A percentile compares a stretch with the other conserved stretches of the same genome.
Evolutionary conservation across 2,329 filamentous ascomycete genomes (phyloP).

Genomic region (Penicillium griseofulvum): DNA sequence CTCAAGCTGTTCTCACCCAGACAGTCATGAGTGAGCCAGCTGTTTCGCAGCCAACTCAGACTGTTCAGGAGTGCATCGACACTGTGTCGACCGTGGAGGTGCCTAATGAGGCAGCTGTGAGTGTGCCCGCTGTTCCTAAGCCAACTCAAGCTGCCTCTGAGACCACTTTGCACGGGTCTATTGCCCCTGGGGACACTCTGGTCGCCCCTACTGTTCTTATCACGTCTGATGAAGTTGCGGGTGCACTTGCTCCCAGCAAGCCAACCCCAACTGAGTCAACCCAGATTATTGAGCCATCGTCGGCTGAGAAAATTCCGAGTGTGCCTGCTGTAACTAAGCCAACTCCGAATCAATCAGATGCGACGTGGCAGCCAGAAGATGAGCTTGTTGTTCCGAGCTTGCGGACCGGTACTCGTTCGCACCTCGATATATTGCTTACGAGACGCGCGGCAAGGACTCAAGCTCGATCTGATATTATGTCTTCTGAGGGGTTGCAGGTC

Average conservation of each 20-base stretch:
- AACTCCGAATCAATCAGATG: background rate
- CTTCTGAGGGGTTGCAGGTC: background rate
- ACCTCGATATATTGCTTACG: background rate
- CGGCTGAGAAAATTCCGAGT: background rate
- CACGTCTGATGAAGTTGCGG: background rate
- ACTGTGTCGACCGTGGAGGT: background rate
- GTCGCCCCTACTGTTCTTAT: too few relatives aligned
- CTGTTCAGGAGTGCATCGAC: background rate
- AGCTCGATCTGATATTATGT: background rate
- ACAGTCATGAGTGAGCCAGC: background rate
- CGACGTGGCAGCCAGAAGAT: background rate
- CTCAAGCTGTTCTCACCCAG: background rate
- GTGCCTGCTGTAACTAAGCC: background rate
- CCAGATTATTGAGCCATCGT: background rate
- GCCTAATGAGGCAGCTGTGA: background rate
- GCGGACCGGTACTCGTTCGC: background rate
- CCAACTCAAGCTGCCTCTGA: background rate
- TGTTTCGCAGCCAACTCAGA: background rate
- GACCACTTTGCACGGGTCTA: background rate
- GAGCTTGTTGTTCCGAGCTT: background rate
- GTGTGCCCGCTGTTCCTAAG: background rate
- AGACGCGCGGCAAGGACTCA: background rate
- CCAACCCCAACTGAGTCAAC: background rate
- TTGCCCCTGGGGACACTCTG: too few relatives aligned
- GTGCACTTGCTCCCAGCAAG: constrained; percentile 1